These are phyloP conservation scores for Ophiostoma ulmi DNA, from an alignment of 2,329 filamentous ascomycete species.

Conservation along the genomic window DNA sequence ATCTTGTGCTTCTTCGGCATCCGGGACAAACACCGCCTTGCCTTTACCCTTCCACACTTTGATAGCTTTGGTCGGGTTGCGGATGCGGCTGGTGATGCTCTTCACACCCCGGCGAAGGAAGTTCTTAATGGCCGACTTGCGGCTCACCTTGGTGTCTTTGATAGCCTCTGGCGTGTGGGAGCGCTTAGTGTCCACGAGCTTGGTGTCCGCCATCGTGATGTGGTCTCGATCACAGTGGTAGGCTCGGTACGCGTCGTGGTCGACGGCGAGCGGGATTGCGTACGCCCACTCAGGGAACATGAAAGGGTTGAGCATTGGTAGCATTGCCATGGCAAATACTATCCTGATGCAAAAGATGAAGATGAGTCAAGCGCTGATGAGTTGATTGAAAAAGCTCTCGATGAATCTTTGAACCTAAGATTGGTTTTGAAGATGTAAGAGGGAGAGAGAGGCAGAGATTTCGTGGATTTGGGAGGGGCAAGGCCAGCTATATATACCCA, in stretches of 20 bases:
- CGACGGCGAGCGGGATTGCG: too few relatives aligned
- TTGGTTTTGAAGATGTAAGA: not conserved
- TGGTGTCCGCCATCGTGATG: too few relatives aligned
- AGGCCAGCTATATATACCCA: conserved; percentile 15
- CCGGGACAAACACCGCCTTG: not conserved
- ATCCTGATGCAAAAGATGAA: too few relatives aligned
- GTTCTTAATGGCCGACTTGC: not conserved
- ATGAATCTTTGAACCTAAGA: not conserved
- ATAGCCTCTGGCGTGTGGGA: not conserved
- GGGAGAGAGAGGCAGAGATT: not conserved
- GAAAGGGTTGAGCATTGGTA: not conserved
- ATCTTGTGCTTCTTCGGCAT: not conserved
- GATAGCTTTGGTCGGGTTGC: not conserved
- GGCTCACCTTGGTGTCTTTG: not conserved
- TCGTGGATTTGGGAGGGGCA: not conserved
- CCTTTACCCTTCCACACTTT: not conserved
- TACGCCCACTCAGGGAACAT: not conserved
- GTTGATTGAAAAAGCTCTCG: not conserved
- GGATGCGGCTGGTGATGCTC: not conserved
- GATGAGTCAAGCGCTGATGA: not conserved
- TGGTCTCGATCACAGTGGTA: not conserved
- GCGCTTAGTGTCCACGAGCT: too few relatives aligned
- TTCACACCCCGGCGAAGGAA: not conserved
- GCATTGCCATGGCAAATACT: not conserved
- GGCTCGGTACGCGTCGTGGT: not conserved